These are phyloP conservation scores for Meyerozyma guilliermondii DNA, from an alignment of 1,139 yeast species.

Conservation along the genomic window DNA sequence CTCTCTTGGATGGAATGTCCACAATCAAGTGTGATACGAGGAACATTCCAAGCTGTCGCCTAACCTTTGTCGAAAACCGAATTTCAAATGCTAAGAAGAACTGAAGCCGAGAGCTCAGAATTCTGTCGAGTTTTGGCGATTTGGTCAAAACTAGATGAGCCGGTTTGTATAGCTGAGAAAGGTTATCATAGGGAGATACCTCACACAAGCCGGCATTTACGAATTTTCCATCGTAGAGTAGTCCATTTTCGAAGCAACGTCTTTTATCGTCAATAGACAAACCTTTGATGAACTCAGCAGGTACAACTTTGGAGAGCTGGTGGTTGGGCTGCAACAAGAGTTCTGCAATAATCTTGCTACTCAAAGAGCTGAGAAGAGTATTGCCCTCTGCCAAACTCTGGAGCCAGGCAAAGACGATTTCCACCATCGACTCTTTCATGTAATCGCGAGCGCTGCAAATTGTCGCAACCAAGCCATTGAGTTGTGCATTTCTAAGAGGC, in stretches of 20 bases:
- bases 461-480: slow-evolving; percentile 53
- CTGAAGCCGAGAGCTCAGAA: slow-evolving; percentile 41
- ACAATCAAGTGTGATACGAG: slow-evolving; percentile 53
- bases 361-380: slow-evolving; percentile 19
- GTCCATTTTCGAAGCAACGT: slow-evolving; percentile 21
- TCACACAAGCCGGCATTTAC: slow-evolving; percentile 18
- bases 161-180: neutral
- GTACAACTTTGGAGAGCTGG: slow-evolving; percentile 22
- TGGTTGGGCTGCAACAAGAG: slow-evolving; percentile 26
- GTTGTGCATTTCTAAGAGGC: slow-evolving; percentile 32
- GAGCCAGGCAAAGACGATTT: slow-evolving; percentile 9
- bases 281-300: slow-evolving; percentile 15
- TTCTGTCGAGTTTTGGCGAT: slow-evolving; percentile 5
- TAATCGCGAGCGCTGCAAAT: slow-evolving; percentile 45
- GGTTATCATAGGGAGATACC: slow-evolving; percentile 8
- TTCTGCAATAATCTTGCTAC: slow-evolving; percentile 19
- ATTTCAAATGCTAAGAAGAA: slow-evolving; percentile 50
- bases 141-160: slow-evolving; percentile 9
- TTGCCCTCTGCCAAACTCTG: slow-evolving; percentile 10
- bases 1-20: slow-evolving; percentile 38
- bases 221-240: slow-evolving; percentile 18
- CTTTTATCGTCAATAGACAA: slow-evolving; percentile 11
- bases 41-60: slow-evolving; percentile 43
- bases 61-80: slow-evolving; percentile 46
- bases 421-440: slow-evolving; percentile 41